phyloP scores from a whole-genome alignment of 495 filamentous ascomycete genomes.

The Xylaria nigripes region DNA sequence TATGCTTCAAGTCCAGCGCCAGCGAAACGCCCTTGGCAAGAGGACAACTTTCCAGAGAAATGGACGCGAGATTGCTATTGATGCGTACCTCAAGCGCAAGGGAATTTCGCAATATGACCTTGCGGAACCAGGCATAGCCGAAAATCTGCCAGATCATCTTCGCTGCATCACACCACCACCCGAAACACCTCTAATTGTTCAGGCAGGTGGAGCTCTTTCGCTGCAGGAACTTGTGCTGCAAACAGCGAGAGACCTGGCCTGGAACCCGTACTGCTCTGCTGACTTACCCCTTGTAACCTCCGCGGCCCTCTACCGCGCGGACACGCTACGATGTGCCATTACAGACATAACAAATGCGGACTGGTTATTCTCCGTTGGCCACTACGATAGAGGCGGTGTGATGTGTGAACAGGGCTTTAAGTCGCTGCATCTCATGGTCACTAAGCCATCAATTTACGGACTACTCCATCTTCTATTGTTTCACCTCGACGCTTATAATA shows the following conservation, averaged over 20 bases:
- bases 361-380: constrained; percentile 24
- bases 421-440: constrained; percentile 22
- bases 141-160: constrained; percentile 27
- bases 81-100: constrained; percentile 31
- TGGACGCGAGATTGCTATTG: constrained; percentile 29
- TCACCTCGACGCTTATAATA: constrained; percentile 24
- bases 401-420: constrained; percentile 26
- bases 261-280: constrained; percentile 24
- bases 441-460: constrained; percentile 23
- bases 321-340: constrained; percentile 25
- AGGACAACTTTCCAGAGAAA: constrained; percentile 30
- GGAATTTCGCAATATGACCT: constrained; percentile 32
- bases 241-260: constrained; percentile 22
- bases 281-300: constrained; percentile 23
- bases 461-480: constrained; percentile 23
- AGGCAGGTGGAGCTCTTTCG: constrained; percentile 20
- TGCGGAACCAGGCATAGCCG: constrained; percentile 26
- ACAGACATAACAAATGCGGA: constrained; percentile 28
- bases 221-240: constrained; percentile 26
- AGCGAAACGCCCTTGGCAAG: constrained; percentile 31
- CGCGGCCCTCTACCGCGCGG: constrained; percentile 22
- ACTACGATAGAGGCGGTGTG: constrained; percentile 20
- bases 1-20: constrained; percentile 31
- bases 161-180: constrained; percentile 31
- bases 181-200: constrained; percentile 15